Evolutionary conservation across 2,329 filamentous ascomycete species (phyloP).

Genomic region (Talaromyces sp.): DNA sequence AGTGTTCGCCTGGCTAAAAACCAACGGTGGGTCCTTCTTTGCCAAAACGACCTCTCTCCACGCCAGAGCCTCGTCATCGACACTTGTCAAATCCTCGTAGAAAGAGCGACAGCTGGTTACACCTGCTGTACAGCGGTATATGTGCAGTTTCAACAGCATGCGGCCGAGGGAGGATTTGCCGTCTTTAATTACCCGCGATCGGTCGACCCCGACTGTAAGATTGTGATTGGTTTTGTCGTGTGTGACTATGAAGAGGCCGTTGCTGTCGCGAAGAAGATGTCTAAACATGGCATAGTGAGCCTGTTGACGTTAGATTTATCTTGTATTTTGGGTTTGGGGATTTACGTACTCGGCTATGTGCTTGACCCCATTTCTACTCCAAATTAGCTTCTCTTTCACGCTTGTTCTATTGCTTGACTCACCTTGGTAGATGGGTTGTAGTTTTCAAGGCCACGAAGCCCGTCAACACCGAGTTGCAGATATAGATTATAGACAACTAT

Average conservation of each 20-base stretch:
- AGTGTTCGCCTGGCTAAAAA: conserved; percentile 64
- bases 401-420: not conserved
- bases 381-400: not conserved
- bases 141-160: conserved; percentile 57
- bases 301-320: not conserved
- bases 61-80: conserved; percentile 49
- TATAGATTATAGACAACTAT: not conserved
- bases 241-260: not conserved
- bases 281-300: not conserved
- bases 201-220: not conserved
- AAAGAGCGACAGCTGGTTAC: conserved; percentile 48
- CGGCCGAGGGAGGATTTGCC: conserved; percentile 54
- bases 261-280: not conserved
- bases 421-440: not conserved
- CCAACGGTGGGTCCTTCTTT: conserved; percentile 48
- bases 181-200: not conserved
- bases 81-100: conserved; percentile 56
- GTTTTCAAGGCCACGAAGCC: not conserved
- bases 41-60: conserved; percentile 54
- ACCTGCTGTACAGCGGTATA: conserved; percentile 61
- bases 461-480: not conserved
- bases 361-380: not conserved
- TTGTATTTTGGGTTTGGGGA: not conserved
- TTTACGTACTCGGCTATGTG: not conserved
- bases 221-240: not conserved